Evolutionary conservation across 805 yeast genomes (phyloP).

Genomic region (Yamadazyma sp.): DNA sequence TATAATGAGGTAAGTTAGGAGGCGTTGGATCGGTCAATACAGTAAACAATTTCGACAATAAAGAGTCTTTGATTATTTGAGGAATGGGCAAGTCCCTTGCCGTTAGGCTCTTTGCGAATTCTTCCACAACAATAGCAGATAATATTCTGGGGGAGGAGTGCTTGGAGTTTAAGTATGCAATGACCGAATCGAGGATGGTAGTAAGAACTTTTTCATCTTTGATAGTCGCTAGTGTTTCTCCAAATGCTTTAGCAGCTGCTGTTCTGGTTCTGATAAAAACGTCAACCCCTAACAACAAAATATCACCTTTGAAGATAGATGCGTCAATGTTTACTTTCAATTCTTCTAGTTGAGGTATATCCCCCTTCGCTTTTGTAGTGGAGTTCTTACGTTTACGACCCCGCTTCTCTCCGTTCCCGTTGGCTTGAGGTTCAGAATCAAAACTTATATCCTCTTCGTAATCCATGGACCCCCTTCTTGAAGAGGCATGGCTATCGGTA

Average conservation of each 20-base stretch:
- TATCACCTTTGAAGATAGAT: conserved; percentile 89
- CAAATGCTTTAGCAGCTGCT: conserved; percentile 74
- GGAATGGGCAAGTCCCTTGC: conserved; percentile 18
- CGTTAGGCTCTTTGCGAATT: conserved; percentile 49
- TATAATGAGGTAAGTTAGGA: conserved; percentile 50
- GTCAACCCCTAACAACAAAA: conserved; percentile 76
- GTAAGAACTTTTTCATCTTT: conserved; percentile 37
- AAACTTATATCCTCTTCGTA: conserved; percentile 13
- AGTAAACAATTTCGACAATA: conserved; percentile 29
- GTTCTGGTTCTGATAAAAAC: conserved; percentile 73
- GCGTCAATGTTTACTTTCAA: conserved; percentile 85
- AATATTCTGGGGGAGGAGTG: conserved; percentile 82
- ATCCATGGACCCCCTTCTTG: conserved; percentile 14
- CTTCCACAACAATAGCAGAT: conserved; percentile 67
- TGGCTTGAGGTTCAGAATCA: conserved; percentile 3
- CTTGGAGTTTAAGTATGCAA: conserved; percentile 50
- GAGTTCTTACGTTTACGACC: conserved; percentile 50
- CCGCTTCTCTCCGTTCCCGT: conserved; percentile 27
- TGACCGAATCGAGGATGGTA: conserved; percentile 38
- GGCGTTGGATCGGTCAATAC: conserved; percentile 42
- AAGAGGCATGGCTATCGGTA: conserved; percentile 5
- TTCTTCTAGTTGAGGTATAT: conserved; percentile 54
- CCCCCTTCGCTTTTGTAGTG: conserved; percentile 17
- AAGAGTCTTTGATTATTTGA: conserved; percentile 18
- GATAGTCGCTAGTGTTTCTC: conserved; percentile 57